Conservation (phyloP, 495 filamentous ascomycete genomes). For the Aspergillus ostianus region DNA sequence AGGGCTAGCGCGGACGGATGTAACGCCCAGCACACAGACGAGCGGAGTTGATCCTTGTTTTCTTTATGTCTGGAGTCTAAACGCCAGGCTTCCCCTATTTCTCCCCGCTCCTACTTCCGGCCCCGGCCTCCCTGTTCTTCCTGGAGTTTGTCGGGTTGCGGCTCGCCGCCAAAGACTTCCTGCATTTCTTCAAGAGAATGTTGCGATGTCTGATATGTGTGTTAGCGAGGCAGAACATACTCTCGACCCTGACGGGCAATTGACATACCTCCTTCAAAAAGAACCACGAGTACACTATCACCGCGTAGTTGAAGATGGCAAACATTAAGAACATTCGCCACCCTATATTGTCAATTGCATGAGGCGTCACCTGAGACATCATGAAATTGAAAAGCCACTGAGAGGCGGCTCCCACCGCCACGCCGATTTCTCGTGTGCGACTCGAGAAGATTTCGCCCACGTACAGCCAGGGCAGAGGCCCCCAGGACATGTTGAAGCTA, state of each 20-base stretch:
- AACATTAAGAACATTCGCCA: constrained; percentile 57
- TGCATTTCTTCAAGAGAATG: constrained; percentile 41
- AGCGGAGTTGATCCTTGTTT: too few species aligned
- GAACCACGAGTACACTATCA: constrained; percentile 44
- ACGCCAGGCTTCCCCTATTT: too few species aligned
- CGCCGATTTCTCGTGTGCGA: constrained; percentile 48
- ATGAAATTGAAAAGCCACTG: constrained; percentile 59
- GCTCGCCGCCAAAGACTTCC: constrained; percentile 29
- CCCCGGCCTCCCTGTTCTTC: constrained; percentile 15
- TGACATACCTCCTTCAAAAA: constrained; percentile 43
- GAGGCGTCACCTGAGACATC: constrained; percentile 52
- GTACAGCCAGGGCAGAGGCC: constrained; percentile 37
- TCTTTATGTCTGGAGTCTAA: too few species aligned
- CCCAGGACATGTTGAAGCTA: constrained; percentile 44
- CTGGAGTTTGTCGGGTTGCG: background rate
- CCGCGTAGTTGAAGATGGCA: constrained; percentile 50
- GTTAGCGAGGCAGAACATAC: background rate
- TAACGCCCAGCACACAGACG: background rate
- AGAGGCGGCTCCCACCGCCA: constrained; percentile 46
- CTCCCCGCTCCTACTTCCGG: constrained; percentile 1
- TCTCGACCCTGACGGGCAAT: too few species aligned
- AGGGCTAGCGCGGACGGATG: background rate
- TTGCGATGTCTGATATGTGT: constrained; percentile 23
- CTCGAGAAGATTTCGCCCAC: constrained; percentile 53
- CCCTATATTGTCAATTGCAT: constrained; percentile 49